Percentiles rank a stretch among this genome's conserved stretches.
phyloP scores from a whole-genome alignment of 208 protist genomes.

The Leishmania turanica region DNA sequence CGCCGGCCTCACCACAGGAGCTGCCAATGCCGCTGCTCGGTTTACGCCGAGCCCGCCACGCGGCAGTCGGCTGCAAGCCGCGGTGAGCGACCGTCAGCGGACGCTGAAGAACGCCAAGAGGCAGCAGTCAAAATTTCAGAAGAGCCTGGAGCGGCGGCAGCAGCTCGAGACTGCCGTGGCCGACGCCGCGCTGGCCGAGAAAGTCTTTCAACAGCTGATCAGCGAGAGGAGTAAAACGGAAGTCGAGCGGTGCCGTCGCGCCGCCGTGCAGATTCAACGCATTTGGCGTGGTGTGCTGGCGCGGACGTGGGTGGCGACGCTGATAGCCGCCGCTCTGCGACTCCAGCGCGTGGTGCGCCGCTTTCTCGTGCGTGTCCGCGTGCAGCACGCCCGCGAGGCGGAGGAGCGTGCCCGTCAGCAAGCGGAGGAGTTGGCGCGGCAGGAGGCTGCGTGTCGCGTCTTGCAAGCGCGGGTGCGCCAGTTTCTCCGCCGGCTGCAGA shows the following conservation, averaged over 20 bases:
- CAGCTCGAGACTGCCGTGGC: constrained; percentile 52
- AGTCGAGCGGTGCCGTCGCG: constrained; percentile 49
- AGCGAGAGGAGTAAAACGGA: constrained; percentile 71
- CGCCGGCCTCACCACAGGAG: background rate
- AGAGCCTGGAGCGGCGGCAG: constrained; percentile 32
- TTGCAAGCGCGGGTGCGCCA: constrained; percentile 73
- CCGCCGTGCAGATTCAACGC: constrained; percentile 70
- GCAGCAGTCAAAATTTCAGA: constrained; percentile 25
- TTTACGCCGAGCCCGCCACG: constrained; percentile 10
- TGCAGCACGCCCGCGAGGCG: constrained; percentile 40
- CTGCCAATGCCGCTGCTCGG: background rate
- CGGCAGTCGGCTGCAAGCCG: constrained; percentile 12
- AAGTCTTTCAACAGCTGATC: constrained; percentile 73
- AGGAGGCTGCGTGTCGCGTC: constrained; percentile 51
- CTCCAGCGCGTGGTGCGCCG: constrained; percentile 69
- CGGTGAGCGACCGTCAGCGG: constrained; percentile 19
- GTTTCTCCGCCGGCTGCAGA: constrained; percentile 69
- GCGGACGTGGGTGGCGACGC: constrained; percentile 51
- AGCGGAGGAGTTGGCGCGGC: constrained; percentile 40
- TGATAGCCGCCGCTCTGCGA: constrained; percentile 45
- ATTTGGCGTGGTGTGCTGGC: constrained; percentile 81
- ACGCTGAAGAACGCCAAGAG: constrained; percentile 27
- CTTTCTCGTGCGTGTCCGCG: constrained; percentile 52
- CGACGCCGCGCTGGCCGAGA: constrained; percentile 62
- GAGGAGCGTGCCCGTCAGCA: constrained; percentile 34